Base-by-base conservation (phyloP, 2,329 filamentous ascomycete genomes). In the Botrytis deweyae region DNA sequence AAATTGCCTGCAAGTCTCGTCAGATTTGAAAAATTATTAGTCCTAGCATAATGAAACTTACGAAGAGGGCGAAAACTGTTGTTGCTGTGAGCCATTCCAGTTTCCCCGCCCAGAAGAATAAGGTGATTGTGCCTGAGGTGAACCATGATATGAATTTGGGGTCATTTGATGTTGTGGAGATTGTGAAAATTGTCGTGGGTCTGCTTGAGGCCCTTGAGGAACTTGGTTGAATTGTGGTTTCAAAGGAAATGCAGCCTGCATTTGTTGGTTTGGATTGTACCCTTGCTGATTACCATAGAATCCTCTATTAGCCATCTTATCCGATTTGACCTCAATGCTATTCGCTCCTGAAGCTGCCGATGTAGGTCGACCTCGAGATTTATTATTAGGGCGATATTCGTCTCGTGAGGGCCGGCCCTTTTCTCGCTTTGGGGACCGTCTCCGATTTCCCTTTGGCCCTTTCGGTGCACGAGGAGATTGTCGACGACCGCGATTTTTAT, bases 71-170 rank as follows among this genome's bases (percentile, higher is more conserved):
- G 83, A 84, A 73, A 81, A 83, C 74, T 72, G 67, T 36, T 83
- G 84, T 61, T 72, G 70, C 75, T 83, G 86, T 33, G 84, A 85
- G 63, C 71, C 76, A 75, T 82, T 82, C 86, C 88, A 88, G 70
- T 84, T 85, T 44, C 87, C 87, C 81, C 88, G 84, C 67, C 84
- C 84, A 75, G 84, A 83, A 55, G 84, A 84, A 79, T 91, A 89
- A 22, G 90, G 89, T 58, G 90, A 91, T 62, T 88, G 87, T 16
- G 85, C 85, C 74, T 87, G 87, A n/a, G 90, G 89, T 29, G 90
- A 91, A 64, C 86, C 87, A 77, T 89, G 88, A 77, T 87, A 85
- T 69, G 85, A 86, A 70, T 83, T 86, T 33, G 88, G 86, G 36
- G 86, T 85, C 76, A 84, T 83, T 77, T 88, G 88, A 77, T 80